phyloP scores from a whole-genome alignment of 257 asterid species.

The Leptodermis oblonga region DNA sequence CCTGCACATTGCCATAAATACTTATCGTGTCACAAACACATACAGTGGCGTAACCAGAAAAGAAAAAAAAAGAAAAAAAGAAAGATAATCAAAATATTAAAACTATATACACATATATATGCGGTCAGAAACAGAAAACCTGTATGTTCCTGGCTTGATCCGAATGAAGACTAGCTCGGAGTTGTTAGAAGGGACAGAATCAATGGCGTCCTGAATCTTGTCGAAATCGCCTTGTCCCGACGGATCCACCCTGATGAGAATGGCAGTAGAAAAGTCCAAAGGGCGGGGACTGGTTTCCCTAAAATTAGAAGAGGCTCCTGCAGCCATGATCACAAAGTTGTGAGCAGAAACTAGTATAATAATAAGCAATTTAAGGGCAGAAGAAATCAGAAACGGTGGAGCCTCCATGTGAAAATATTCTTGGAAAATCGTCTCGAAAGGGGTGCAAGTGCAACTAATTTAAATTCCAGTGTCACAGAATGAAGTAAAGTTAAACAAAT shows the following conservation, averaged over 20 bases:
- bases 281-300: not conserved
- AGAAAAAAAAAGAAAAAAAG: not conserved
- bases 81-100: too few species aligned
- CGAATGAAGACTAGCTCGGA: conserved; percentile 30
- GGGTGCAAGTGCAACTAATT: not conserved
- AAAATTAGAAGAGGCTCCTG: conserved; percentile 12
- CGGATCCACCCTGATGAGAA: conserved; percentile 41
- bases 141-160: conserved; percentile 48
- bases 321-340: conserved; percentile 23
- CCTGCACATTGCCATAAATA: conserved; percentile 3
- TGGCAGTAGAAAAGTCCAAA: conserved; percentile 31
- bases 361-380: conserved; percentile 5
- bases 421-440: conserved; percentile 8
- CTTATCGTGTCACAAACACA: not conserved
- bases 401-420: conserved; percentile 30
- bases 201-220: conserved; percentile 47
- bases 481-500: conserved; percentile 24
- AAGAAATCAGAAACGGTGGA: conserved; percentile 14
- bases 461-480: conserved; percentile 4
- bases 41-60: not conserved
- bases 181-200: conserved; percentile 41
- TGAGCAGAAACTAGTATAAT: conserved; percentile 4
- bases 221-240: conserved; percentile 40
- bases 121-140: conserved; percentile 18
- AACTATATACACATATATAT: too few species aligned